phyloP scores from a whole-genome alignment of 345 rosid genomes.

The Brassica rapa region DNA sequence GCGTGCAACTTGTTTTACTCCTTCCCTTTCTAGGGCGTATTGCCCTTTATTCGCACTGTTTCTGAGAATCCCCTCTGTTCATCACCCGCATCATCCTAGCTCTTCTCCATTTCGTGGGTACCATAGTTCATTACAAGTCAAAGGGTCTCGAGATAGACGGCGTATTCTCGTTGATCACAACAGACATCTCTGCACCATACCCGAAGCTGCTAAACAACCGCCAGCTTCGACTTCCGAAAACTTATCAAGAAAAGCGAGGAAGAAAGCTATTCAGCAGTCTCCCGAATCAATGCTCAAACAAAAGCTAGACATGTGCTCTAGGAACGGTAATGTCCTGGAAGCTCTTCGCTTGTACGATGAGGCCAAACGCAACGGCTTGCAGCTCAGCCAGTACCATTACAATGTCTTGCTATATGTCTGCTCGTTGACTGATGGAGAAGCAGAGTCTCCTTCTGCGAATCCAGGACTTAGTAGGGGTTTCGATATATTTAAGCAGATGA shows the following conservation, averaged over 20 bases:
- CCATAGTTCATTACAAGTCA: conserved; percentile 21
- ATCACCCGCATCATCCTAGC: conserved; percentile 15
- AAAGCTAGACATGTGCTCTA: conserved; percentile 74
- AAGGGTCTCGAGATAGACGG: conserved; percentile 34
- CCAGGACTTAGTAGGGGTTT: conserved; percentile 66
- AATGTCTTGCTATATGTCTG: conserved; percentile 81
- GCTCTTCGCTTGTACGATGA: conserved; percentile 86
- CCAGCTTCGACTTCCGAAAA: conserved; percentile 20
- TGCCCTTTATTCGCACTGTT: conserved; percentile 39
- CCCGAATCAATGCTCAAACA: conserved; percentile 59
- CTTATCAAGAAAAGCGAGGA: conserved; percentile 51
- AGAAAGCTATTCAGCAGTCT: conserved; percentile 55
- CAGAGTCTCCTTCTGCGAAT: conserved; percentile 39
- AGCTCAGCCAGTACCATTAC: conserved; percentile 61
- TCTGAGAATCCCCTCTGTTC: conserved; percentile 41
- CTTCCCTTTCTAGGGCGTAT: conserved; percentile 40
- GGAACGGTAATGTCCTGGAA: conserved; percentile 57
- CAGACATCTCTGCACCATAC: conserved; percentile 44
- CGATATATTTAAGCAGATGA: conserved; percentile 80
- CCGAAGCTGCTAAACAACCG: conserved; percentile 48
- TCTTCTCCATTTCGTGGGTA: conserved; percentile 31
- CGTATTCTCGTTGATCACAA: conserved; percentile 32
- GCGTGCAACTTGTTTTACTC: conserved; percentile 43
- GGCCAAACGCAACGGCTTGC: conserved; percentile 52
- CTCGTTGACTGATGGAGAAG: conserved; percentile 48